Conservation (phyloP, 306 rosid species). For the Geum urbanum region DNA sequence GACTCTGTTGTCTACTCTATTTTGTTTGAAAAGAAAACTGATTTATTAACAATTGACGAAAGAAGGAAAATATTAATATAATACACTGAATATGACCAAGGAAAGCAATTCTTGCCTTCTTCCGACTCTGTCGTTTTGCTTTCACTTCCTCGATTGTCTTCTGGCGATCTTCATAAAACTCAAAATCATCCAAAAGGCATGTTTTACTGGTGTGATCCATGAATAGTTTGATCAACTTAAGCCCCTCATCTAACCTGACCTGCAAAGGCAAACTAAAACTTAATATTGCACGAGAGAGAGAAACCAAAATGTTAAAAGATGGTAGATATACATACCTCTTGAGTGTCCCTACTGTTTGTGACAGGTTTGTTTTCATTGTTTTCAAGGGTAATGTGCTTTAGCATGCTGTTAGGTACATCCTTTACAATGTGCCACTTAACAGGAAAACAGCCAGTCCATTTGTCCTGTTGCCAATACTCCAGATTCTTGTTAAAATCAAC, state of each 20-base stretch:
- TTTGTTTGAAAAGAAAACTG: background rate
- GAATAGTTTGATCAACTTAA: slow-evolving; percentile 63
- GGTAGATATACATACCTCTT: slow-evolving; percentile 53
- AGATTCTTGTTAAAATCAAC: slow-evolving; percentile 82
- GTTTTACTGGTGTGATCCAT: slow-evolving; percentile 80
- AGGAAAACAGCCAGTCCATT: slow-evolving; percentile 97
- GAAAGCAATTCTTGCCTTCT: slow-evolving; percentile 41
- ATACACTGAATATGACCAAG: background rate
- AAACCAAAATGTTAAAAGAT: background rate
- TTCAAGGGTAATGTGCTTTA: slow-evolving; percentile 85
- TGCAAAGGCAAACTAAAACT: slow-evolving; percentile 15
- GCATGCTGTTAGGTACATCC: slow-evolving; percentile 87
- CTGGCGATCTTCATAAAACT: slow-evolving; percentile 80
- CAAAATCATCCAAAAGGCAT: slow-evolving; percentile 81
- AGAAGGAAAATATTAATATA: background rate
- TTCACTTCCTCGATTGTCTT: slow-evolving; percentile 85
- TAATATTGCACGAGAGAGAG: background rate
- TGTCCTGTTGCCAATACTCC: slow-evolving; percentile 99
- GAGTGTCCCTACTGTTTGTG: slow-evolving; percentile 93
- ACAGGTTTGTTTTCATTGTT: slow-evolving; percentile 97
- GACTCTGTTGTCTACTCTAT: no score
- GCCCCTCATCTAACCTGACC: slow-evolving; percentile 76
- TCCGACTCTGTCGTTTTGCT: slow-evolving; percentile 63
- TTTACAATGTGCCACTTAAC: slow-evolving; percentile 92
- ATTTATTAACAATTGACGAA: background rate